A percentile compares a stretch with the other conserved stretches of the same genome.
phyloP scores from a whole-genome alignment of 2,329 filamentous ascomycete genomes.

The Cercospora zeina region DNA sequence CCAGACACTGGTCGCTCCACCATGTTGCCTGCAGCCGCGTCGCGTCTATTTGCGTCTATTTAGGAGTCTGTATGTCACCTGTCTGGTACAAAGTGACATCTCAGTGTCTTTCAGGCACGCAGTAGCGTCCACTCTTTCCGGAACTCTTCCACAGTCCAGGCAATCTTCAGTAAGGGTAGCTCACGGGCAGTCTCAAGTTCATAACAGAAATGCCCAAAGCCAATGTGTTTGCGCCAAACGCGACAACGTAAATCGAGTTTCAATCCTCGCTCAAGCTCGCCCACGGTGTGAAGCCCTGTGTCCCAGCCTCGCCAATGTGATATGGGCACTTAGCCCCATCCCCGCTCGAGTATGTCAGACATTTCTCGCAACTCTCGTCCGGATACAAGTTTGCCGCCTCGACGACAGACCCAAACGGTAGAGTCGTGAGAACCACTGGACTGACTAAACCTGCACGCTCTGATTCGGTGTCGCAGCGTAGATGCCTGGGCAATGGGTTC shows the following conservation, averaged over 20 bases:
- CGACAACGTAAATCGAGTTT: background rate
- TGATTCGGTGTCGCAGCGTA: constrained; percentile 6
- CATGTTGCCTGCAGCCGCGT: background rate
- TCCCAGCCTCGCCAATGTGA: constrained; percentile 7
- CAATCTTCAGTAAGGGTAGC: background rate
- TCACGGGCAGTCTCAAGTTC: background rate
- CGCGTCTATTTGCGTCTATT: background rate
- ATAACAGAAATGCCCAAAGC: background rate
- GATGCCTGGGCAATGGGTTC: constrained; percentile 9
- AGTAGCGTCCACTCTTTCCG: background rate
- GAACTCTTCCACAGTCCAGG: background rate
- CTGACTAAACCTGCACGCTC: constrained; percentile 15
- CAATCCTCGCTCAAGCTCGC: background rate
- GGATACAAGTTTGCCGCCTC: constrained; percentile 18
- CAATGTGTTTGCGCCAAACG: background rate
- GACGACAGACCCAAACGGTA: constrained; percentile 20
- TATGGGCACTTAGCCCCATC: background rate
- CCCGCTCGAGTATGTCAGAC: background rate
- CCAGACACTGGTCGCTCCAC: background rate
- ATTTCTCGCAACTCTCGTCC: constrained; percentile 8
- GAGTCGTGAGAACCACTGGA: constrained; percentile 15
- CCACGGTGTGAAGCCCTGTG: constrained; percentile 8
- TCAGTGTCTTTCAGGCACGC: background rate
- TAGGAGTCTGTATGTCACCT: background rate
- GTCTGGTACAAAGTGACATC: background rate